Evolutionary conservation across 305 asterid genomes (phyloP).

Genomic region (Euphrasia arctica): DNA sequence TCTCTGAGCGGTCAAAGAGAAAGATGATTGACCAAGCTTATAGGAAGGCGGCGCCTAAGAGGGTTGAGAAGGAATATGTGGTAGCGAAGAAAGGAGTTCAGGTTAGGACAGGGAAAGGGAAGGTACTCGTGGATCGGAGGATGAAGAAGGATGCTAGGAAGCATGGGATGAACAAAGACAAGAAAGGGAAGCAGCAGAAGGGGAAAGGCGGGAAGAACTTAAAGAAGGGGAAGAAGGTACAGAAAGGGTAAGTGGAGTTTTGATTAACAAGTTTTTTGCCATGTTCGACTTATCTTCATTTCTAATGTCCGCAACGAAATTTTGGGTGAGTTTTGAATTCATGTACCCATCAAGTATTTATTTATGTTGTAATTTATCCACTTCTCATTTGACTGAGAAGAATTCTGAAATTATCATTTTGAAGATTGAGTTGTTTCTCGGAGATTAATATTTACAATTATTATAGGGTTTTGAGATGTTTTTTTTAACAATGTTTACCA

Average conservation of each 20-base stretch:
- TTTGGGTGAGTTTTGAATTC: too few relatives aligned
- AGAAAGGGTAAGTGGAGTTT: constrained; percentile 16
- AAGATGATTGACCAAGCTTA: constrained; percentile 84
- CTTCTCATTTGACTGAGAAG: too few relatives aligned
- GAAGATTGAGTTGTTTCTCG: too few relatives aligned
- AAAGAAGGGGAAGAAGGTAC: constrained; percentile 34
- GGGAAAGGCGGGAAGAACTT: constrained; percentile 42
- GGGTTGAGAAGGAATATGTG: constrained; percentile 71
- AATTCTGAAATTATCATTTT: too few relatives aligned
- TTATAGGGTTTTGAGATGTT: too few relatives aligned
- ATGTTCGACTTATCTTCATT: too few relatives aligned
- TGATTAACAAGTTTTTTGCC: too few relatives aligned
- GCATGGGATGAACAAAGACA: constrained; percentile 47
- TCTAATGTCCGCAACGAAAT: too few relatives aligned
- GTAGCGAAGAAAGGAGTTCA: constrained; percentile 99
- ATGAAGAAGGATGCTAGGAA: constrained; percentile 85
- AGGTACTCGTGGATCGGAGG: constrained; percentile 77
- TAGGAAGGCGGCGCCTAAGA: constrained; percentile 64
- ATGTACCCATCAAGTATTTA: too few relatives aligned
- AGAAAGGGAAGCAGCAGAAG: constrained; percentile 48
- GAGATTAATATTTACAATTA: too few relatives aligned
- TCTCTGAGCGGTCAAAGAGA: constrained; percentile 71
- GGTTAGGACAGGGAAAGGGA: constrained; percentile 80
- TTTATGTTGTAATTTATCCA: too few relatives aligned
- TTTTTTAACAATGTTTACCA: too few relatives aligned